Base-by-base conservation (phyloP, 257 asterid genomes). In the Solanum phureja region DNA sequence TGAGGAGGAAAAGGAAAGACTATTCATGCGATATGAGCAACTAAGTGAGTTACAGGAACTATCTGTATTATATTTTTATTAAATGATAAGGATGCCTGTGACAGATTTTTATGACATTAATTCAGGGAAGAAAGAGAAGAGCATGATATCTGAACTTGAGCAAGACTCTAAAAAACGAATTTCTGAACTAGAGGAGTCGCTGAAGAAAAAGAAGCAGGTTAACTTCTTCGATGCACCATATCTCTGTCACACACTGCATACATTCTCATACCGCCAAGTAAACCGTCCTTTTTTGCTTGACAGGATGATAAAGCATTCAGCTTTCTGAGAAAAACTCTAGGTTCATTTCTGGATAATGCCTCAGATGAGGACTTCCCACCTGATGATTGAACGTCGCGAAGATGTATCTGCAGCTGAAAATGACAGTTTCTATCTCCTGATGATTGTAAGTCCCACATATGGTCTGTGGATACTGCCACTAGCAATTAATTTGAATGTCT, bases 171-270 rank as follows among this genome's bases (percentile, higher is more conserved):
- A 92, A 73, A 93, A 92, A 83, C 95, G 91, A 93, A 93, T 96
- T 83, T 91, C 94, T 82, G 95, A 95, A 86, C 90, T 97, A 87
- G 99, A 97, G 91, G 98, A 94, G 88, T 97, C 99, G 37, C 90
- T 97, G 90, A 96, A 95, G 98, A 97, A 95, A 96, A 97, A 95
- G 92, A 97, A 95, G 87, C 95, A 95, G 98, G 99, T 95, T 62
- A 91, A 76, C 79, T 87, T 68, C 87, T 85, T 34, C 7, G 34
- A 16, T 85, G 87, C 84, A 87, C 62, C 77, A 83, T 83, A 19
- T 60, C 64, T 3, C 52, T 16, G 27, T 73, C 84, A 72, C 62
- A 14, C 86, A 21, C 24, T 29, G 40, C 44, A 62, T 13, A 27
- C 69, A 60, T 52, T 34, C 44, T 49, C 23, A 12, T 68, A 84